A percentile compares a stretch with the other conserved stretches of the same genome.
These are phyloP conservation scores for Scutellaria minor DNA, from an alignment of 257 asterid genomes.

Conservation along the genomic window DNA sequence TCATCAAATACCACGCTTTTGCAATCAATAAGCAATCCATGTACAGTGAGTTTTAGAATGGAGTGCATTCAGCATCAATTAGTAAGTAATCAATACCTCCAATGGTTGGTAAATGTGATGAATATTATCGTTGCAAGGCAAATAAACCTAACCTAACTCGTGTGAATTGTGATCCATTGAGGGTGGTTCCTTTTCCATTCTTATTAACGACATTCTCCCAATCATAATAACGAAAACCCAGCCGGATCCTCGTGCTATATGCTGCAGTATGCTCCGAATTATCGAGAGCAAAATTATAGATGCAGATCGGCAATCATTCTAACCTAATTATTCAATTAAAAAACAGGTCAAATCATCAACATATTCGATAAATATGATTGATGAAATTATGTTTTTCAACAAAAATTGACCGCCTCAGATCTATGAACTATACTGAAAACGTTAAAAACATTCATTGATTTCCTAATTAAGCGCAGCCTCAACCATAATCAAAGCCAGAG, in stretches of 20 bases:
- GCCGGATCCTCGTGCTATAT: neutral
- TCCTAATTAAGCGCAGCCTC: slow-evolving; percentile 18
- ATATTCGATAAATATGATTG: neutral
- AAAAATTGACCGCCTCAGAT: slow-evolving; percentile 5
- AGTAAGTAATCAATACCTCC: too few species aligned
- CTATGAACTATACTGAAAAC: slow-evolving; percentile 2
- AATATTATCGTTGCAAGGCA: slow-evolving; percentile 6
- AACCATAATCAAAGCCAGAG: slow-evolving; percentile 17
- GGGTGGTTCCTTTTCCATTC: neutral
- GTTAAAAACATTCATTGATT: neutral
- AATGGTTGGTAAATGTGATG: too few species aligned
- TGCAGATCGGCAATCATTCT: slow-evolving; percentile 10
- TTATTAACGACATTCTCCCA: slow-evolving; percentile 1
- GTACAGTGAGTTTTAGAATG: too few species aligned
- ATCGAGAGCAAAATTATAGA: slow-evolving; percentile 16
- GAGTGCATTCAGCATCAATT: too few species aligned
- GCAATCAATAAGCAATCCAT: neutral
- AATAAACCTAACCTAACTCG: neutral
- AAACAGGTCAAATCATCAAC: neutral
- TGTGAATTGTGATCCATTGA: neutral
- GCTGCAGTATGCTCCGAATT: neutral
- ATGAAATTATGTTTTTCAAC: neutral
- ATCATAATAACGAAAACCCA: neutral
- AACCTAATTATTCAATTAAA: neutral
- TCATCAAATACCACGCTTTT: slow-evolving; percentile 6